These are phyloP conservation scores for Pyracantha coccinea DNA, from an alignment of 331 rosid species.

Conservation along the genomic window DNA sequence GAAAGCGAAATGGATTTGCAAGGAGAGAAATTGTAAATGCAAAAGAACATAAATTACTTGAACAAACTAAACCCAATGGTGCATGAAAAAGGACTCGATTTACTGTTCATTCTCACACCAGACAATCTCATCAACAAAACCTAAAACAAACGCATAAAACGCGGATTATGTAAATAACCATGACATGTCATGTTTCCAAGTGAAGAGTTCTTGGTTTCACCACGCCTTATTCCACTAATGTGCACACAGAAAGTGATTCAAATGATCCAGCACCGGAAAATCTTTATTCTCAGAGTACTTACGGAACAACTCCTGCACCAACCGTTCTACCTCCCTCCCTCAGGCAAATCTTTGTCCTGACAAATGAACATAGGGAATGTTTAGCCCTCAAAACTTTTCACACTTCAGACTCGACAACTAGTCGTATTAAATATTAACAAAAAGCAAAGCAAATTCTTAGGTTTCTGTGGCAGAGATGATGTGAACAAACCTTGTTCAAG, in stretches of 20 bases:
- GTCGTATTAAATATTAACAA: not conserved
- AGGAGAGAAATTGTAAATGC: not conserved
- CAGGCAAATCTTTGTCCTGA: constrained; percentile 99
- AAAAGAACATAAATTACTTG: not conserved
- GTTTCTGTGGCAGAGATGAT: not conserved
- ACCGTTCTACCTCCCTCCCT: constrained; percentile 99
- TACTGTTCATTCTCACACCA: constrained; percentile 21
- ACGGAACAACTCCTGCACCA: constrained; percentile 98
- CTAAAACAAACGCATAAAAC: constrained; percentile 10
- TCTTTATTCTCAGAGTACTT: constrained; percentile 49
- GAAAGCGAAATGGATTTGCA: not conserved
- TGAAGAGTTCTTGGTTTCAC: constrained; percentile 14
- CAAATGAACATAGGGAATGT: not conserved
- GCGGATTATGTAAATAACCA: constrained; percentile 20
- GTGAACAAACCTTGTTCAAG: constrained; percentile 69
- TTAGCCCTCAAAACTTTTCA: not conserved
- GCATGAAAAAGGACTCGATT: constrained; percentile 6
- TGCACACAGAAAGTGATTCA: constrained; percentile 13
- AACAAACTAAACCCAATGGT: not conserved
- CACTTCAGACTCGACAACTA: not conserved
- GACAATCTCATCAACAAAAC: not conserved
- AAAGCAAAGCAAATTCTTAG: not conserved
- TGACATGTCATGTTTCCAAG: constrained; percentile 28
- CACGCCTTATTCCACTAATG: constrained; percentile 19
- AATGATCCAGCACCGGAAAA: not conserved